Base-by-base conservation (phyloP, 2,329 filamentous ascomycete genomes). In the Xylariaceae sp. region DNA sequence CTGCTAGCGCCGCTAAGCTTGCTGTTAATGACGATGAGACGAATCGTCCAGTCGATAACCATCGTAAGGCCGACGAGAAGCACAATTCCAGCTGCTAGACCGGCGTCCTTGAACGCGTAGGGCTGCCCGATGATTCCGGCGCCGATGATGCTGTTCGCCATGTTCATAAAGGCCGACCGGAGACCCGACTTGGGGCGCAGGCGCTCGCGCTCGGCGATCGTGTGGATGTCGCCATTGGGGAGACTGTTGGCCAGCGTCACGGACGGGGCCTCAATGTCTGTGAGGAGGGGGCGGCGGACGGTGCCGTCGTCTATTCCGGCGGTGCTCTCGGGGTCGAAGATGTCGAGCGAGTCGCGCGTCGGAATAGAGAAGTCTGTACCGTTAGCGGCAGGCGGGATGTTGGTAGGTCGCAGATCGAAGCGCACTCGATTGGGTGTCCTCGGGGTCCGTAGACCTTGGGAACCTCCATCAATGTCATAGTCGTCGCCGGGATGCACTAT, bases 121-220 rank as follows among this genome's bases (percentile, higher is more conserved):
- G 94, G 92, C 76, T 99, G 94, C 2, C 90, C 85, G 69, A 88
- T 88, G 74, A 88, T 88, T 55, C 86, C 85, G 1, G 86, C 86
- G 45, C 86, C 86, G 67, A 99, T 97, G 73, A 99, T 99, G 69
- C 90, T 95, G 78, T 99, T 99, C 64, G 94, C 93, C 94, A 99
- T 99, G 76, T 99, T 99, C 92, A 97, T 96, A 68, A 99, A 97
- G 2, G 94, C 93, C 72, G 88, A 90, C 63, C 83, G 81, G 76
- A 97, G 82, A 4, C 89, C 88, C 59, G 90, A 96, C 76, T 93
- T 93, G 51, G 93, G 92, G 58, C 92, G 82, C 47, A 71, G 70
- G 58, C 80, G 78, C 71, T 87, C 83, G 39, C 78, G 75, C 67
- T 82, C 79, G 4, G 79, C 80, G 74, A 79, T 80, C 48, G 76